Evolutionary conservation across 805 yeast genomes (phyloP).

Genomic region (Kodamaea kaohsiungensis): DNA sequence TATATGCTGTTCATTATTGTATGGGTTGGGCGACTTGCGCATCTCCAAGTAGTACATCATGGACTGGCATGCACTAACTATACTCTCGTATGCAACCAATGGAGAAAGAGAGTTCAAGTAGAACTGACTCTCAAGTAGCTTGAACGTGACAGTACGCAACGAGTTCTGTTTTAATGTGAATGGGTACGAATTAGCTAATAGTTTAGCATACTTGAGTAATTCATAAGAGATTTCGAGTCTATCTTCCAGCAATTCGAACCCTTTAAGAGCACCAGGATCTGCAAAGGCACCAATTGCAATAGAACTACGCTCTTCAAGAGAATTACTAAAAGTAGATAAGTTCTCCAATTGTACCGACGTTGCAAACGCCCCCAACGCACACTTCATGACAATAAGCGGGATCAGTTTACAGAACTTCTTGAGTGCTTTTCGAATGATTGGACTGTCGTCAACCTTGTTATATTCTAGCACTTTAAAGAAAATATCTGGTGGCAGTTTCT

Average conservation of each 20-base stretch:
- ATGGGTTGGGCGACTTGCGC: conserved; percentile 8
- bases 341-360: conserved; percentile 36
- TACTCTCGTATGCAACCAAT: conserved; percentile 24
- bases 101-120: conserved; percentile 28
- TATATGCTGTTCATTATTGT: conserved; percentile 5
- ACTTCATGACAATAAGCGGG: conserved; percentile 28
- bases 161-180: conserved; percentile 16
- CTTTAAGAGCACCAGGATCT: conserved; percentile 7
- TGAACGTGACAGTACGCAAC: conserved; percentile 19
- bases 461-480: conserved; percentile 16
- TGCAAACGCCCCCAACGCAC: conserved; percentile 35
- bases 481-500: conserved; percentile 12
- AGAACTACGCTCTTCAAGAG: conserved; percentile 29
- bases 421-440: conserved; percentile 21
- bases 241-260: conserved; percentile 15
- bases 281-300: conserved; percentile 22
- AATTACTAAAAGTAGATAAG: conserved; percentile 25
- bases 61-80: conserved; percentile 27
- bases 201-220: conserved; percentile 23
- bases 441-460: conserved; percentile 18
- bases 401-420: conserved; percentile 21
- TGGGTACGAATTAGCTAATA: conserved; percentile 25
- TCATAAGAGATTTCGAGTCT: conserved; percentile 23
- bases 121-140: conserved; percentile 29
- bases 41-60: conserved; percentile 32